Base-by-base conservation (phyloP, 176 grass and related monocot genomes). In the Rhynchospora breviuscula region DNA sequence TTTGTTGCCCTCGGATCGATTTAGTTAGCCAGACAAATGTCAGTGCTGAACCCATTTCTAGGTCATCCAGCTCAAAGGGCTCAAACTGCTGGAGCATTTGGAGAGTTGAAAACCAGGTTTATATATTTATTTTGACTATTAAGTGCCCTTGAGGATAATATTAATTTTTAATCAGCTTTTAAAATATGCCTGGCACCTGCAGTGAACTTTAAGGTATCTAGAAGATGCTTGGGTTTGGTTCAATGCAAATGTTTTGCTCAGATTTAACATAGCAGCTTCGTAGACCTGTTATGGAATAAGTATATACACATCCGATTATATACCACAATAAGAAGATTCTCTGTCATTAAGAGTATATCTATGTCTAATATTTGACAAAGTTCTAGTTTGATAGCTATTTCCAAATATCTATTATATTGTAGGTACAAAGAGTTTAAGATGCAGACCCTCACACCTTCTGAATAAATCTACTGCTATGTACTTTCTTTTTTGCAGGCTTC, bases 51-150 rank as follows among this genome's bases (percentile, higher is more conserved):
- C 92, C 95, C 59, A 93, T 98, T 40, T 91, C 90, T 54, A 91
- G 80, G 84, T 98, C 95, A 33, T 91, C 95, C 81, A 91, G 81
- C 64, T 84, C 84, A 10, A 98, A 93, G 77, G 95, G 91, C 67
- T 85, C 95, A 48, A 89, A 85, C 69, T 95, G 90, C 85, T 98
- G 95, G 95, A 95, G 95, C 83, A 95, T 98, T 80, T 98, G 95
- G 95, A 98, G 91, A 95, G 85, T 98, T 81, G 89, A 93, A 86
- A 98, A 98, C 85, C 92, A 98, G 95, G 95, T 95, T 58, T 78
- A 63, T 54, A 63, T 43, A 10, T 79, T 63, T 66, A 52, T 51
- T 22, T 67, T 51, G 29, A 57, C 17, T 69, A 18, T 14, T 44
- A 44, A 44, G 13, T 69, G 13, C 14, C 18, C 66, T 25, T n/a